These are phyloP conservation scores for Phlebopus sp. DNA, from an alignment of 1,284 basidiomycete genomes.

Conservation along the genomic window DNA sequence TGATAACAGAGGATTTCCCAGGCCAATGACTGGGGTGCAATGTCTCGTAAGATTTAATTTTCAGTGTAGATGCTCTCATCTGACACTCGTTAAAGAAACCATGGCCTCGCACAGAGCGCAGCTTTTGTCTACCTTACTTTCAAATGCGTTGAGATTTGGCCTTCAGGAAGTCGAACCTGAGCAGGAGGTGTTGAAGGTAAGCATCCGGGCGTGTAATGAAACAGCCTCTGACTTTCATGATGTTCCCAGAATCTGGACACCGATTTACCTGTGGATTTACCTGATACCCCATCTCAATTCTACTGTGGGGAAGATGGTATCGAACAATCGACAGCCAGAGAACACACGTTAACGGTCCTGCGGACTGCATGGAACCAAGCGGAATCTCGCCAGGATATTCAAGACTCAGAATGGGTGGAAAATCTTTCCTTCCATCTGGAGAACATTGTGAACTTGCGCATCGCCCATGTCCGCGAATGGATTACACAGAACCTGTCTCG, in stretches of 20 bases:
- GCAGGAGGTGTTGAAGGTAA: conserved; percentile 49
- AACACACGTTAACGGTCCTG: conserved; percentile 31
- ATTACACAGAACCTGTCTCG: conserved; percentile 45
- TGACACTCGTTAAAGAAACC: conserved; percentile 42
- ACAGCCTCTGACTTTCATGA: not conserved
- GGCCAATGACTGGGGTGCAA: conserved; percentile 63
- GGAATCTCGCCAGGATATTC: conserved; percentile 27
- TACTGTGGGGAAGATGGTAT: conserved; percentile 29
- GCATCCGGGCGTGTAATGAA: accelerated
- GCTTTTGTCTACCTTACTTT: conserved; percentile 39
- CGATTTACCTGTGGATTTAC: conserved; percentile 35
- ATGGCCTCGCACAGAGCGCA: conserved; percentile 54
- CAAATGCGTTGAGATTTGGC: conserved; percentile 46
- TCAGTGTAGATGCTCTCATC: not conserved
- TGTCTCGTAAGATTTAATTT: conserved; percentile 46
- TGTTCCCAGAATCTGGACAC: conserved; percentile 48
- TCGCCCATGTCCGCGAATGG: conserved; percentile 50
- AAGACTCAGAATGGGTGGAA: conserved; percentile 42
- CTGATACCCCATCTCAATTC: conserved; percentile 37
- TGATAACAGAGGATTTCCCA: conserved; percentile 16
- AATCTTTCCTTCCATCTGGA: conserved; percentile 39
- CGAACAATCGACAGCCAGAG: conserved; percentile 26
- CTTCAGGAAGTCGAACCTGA: conserved; percentile 44
- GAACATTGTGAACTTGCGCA: conserved; percentile 37
- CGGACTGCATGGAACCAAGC: conserved; percentile 33